Evolutionary conservation across 2,329 filamentous ascomycete species (phyloP), one percentile per base, ranked within the genome.

Genomic region (Fusarium austroafricanum): DNA sequence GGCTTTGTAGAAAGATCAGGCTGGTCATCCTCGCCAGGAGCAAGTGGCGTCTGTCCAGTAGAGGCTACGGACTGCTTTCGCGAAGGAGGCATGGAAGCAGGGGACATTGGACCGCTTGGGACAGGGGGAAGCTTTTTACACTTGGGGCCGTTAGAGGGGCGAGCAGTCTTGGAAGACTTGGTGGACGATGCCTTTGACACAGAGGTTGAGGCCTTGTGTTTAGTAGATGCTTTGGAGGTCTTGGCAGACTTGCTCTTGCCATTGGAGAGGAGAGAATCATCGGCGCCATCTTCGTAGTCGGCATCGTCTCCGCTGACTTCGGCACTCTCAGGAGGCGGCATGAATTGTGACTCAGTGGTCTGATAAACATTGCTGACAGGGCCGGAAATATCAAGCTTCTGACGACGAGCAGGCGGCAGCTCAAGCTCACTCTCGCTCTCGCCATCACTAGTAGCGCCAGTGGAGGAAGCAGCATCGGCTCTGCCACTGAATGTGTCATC

Each of bases 1-100:
- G 96, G 96, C 82, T 98, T 97, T 70, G 92, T 94, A 1, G 95
- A 97, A 20, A 98, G 83, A 73, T 99, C 95, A 5, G 94, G 96
- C 47, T 97, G 84, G 58, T 97, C 94, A 70, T 97, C 94, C 70
- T 97, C 79, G 70, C 94, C 93, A 31, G 84, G 83, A 46, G 84
- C 87, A 10, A 83, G 82, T 7, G 83, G 80, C 45, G 83, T 68
- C 37, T 79, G 75, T 15, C 78, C 78, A 15, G 79, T 80, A 15
- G 92, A 93, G 12, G 89, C 86, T 58, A 90, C 84, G 1, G 92
- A 94, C 38, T 88, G 87, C 80, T 96, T 96, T 73, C 92, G 90
- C 31, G 92, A 89, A 67, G 91, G 84, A 18, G 92, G 89, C 54
- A 93, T 81, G 3, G 91, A 93, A 2, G 86, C 83, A 8, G 87